Base-by-base conservation (phyloP, 805 yeast species). In the Ogataea angusta region DNA sequence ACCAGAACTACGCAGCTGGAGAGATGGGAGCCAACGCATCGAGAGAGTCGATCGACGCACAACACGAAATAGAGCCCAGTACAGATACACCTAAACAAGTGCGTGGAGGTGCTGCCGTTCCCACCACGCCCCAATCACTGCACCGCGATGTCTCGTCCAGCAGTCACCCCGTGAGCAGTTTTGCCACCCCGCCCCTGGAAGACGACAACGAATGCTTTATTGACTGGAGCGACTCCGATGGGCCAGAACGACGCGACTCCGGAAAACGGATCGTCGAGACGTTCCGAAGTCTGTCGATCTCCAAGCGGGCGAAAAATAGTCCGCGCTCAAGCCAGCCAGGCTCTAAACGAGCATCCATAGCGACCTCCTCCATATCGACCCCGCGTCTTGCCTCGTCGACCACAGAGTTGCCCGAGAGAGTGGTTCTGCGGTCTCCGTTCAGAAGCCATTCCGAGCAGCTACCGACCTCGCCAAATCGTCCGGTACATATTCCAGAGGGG, bases 101-200 rank as follows among this genome's bases (percentile, higher is more conserved):
- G 27, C 7, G 5, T 13, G 22, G 9, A n/a, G 3, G n/a, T 28
- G 29, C 29, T 28, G 12, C 34, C 33, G 23, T 21, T 21, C 28
- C 28, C 19, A 22, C 39, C 34, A 28, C 39, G 3, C 26, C 39
- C 15, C 23, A 28, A 16, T 22, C 29, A 24, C 7, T 8, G 13
- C 26, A 22, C 32, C 26, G 21, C 16, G 32, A 21, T 12, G 13
- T 36, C 12, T 19, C 36, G 9, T 38, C 41, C 3, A 15, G 18
- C 34, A 10, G 30, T 17, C 12, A 36, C 18, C 27, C 34, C 23
- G 18, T 22, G 6, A 21, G 41, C 12, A 30, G 28, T 18, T 37
- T 37, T 36, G 33, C 45, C 9, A 41, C 45, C 3, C 45, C 45
- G 10, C 36, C 31, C 15, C 45, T 41, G 6, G 40, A 31, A 5